These are phyloP conservation scores for Lindgomyces ingoldianus DNA, from an alignment of 495 filamentous ascomycete genomes.

Conservation along the genomic window DNA sequence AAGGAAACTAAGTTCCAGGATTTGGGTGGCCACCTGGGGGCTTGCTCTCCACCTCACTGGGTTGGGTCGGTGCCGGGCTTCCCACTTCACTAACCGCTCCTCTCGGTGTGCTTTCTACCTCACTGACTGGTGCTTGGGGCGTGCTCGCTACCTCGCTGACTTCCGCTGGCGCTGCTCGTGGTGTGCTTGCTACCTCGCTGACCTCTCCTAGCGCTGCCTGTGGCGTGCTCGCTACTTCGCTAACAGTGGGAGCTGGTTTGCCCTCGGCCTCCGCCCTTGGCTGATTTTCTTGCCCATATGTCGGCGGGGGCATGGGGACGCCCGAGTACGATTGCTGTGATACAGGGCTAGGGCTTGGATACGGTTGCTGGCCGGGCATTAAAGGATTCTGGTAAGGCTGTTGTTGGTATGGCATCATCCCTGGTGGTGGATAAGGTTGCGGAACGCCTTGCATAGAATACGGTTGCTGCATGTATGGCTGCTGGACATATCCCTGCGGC, in stretches of 20 bases:
- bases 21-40: too few species aligned
- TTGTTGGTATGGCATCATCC: neutral
- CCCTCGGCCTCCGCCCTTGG: too few species aligned
- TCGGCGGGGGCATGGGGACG: neutral
- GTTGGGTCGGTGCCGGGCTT: neutral
- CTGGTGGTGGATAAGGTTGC: neutral
- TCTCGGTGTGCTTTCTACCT: neutral
- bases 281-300: too few species aligned
- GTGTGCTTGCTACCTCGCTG: too few species aligned
- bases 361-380: neutral
- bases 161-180: neutral
- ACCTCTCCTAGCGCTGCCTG: too few species aligned
- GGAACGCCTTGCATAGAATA: neutral
- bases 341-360: neutral
- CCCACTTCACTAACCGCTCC: neutral
- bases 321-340: neutral
- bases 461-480: neutral
- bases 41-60: too few species aligned
- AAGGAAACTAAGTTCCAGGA: too few species aligned
- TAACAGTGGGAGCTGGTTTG: too few species aligned
- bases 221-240: too few species aligned
- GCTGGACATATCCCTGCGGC: neutral
- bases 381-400: neutral
- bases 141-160: neutral
- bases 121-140: neutral